A percentile compares a stretch with the other conserved stretches of the same genome.
phyloP scores from a whole-genome alignment of 2,329 filamentous ascomycete species.

The Aspergillus floridensis region DNA sequence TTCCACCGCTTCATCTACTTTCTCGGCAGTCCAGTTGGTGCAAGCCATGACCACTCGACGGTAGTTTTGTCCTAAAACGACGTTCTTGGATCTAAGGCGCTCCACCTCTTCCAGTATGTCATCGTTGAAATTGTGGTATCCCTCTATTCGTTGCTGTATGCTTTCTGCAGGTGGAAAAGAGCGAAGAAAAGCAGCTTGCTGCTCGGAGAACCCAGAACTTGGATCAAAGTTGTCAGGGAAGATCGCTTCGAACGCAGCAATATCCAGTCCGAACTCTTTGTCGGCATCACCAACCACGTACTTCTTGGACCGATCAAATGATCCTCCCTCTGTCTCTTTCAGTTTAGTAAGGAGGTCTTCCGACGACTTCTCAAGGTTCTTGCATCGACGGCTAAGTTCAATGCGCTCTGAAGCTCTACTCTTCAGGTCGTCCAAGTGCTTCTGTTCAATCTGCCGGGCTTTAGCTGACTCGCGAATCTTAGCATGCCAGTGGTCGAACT shows the following conservation, averaged over 20 bases:
- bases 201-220: constrained; percentile 41
- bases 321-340: constrained; percentile 47
- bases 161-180: constrained; percentile 59
- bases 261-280: constrained; percentile 38
- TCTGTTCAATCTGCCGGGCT: constrained; percentile 73
- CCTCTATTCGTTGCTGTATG: constrained; percentile 66
- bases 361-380: constrained; percentile 72
- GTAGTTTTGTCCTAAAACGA: constrained; percentile 83
- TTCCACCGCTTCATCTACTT: constrained; percentile 78
- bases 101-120: constrained; percentile 66
- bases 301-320: constrained; percentile 46
- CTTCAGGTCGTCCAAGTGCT: constrained; percentile 68
- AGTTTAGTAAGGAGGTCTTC: constrained; percentile 65
- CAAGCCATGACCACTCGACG: constrained; percentile 83
- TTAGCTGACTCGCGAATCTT: constrained; percentile 77
- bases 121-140: constrained; percentile 67
- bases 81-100: constrained; percentile 72
- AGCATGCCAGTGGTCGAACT: constrained; percentile 76
- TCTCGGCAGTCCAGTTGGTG: constrained; percentile 71
- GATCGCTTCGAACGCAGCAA: constrained; percentile 33
- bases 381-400: constrained; percentile 67
- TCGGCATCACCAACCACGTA: constrained; percentile 51
- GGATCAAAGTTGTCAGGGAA: constrained; percentile 41
- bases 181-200: constrained; percentile 45
- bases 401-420: constrained; percentile 61